Conservation (phyloP, 176 grass and related monocot genomes). For the Ananas comosus region DNA sequence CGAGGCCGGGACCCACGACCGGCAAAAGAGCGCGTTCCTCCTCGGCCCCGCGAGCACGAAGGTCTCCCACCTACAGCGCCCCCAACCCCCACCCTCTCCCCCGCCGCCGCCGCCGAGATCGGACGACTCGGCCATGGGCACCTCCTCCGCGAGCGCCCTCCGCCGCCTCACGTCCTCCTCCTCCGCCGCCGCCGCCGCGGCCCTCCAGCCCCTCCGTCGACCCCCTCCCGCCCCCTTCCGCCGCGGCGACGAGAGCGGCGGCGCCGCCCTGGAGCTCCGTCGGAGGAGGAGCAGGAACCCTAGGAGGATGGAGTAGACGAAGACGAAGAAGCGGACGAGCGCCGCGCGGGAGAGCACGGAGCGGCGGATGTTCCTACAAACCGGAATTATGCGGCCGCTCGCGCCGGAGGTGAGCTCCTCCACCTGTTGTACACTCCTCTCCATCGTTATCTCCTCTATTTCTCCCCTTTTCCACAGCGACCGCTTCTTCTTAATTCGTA, state of each 20-base stretch:
- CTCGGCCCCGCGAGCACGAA: conserved; percentile 59
- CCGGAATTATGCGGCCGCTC: conserved; percentile 75
- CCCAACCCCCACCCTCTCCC: conserved; percentile 1
- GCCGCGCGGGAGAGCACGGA: conserved; percentile 53
- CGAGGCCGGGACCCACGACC: conserved; percentile 47
- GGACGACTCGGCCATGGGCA: conserved; percentile 30
- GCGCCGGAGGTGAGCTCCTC: conserved; percentile 85
- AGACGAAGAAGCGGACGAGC: conserved; percentile 56
- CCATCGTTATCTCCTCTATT: conserved; percentile 19
- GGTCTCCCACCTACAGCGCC: conserved; percentile 20
- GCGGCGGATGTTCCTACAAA: conserved; percentile 41
- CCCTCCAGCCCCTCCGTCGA: conserved; percentile 10
- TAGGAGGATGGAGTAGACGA: conserved; percentile 58
- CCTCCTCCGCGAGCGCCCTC: conserved; percentile 14
- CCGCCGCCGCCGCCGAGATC: conserved; percentile 2
- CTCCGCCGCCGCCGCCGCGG: conserved; percentile 15
- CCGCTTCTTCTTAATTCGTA: conserved; percentile 5
- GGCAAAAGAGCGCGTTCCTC: conserved; percentile 77
- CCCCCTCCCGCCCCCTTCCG: not conserved
- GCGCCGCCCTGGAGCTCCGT: not conserved
- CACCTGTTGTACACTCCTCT: conserved; percentile 2
- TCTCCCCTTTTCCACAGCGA: conserved; percentile 1
- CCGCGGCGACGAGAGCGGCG: not conserved
- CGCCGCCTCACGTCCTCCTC: conserved; percentile 44
- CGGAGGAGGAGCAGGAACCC: conserved; percentile 67